Conservation (phyloP, 306 rosid genomes). For the Cucumis hystrix region DNA sequence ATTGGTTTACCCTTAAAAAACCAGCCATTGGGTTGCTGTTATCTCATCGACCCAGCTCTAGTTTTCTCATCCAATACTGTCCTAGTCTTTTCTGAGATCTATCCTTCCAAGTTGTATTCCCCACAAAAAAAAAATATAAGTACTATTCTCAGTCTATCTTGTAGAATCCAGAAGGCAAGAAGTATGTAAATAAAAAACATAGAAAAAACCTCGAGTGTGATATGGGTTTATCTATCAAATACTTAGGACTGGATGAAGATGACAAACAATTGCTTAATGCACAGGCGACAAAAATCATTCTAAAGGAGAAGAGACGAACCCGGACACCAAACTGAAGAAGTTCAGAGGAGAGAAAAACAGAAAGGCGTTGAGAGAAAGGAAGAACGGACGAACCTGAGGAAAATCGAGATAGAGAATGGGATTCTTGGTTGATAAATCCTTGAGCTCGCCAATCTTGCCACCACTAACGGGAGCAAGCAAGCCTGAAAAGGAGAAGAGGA, state of each 20-base stretch:
- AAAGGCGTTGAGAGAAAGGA: not conserved
- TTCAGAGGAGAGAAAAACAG: not conserved
- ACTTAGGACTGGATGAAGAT: not conserved
- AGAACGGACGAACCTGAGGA: slow-evolving; percentile 41
- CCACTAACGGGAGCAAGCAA: slow-evolving; percentile 57
- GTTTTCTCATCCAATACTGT: not conserved
- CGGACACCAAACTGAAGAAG: not conserved
- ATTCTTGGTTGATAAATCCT: slow-evolving; percentile 68
- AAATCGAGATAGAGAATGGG: slow-evolving; percentile 79
- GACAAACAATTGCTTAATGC: not conserved
- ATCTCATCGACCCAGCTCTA: too few relatives aligned
- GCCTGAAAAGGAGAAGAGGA: slow-evolving; percentile 77
- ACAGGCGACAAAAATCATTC: not conserved
- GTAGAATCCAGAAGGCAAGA: not conserved
- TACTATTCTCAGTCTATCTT: not conserved
- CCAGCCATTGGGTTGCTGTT: not conserved
- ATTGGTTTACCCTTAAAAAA: not conserved
- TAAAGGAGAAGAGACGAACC: not conserved
- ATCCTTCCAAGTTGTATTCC: not conserved
- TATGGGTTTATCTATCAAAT: not conserved
- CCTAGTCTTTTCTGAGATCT: not conserved
- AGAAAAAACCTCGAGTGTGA: not conserved
- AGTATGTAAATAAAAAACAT: not conserved
- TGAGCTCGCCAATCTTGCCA: slow-evolving; percentile 89
- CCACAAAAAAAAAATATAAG: not conserved